Evolutionary conservation across 129 eudicot species (phyloP).

Genomic region (Helianthus annuus): DNA sequence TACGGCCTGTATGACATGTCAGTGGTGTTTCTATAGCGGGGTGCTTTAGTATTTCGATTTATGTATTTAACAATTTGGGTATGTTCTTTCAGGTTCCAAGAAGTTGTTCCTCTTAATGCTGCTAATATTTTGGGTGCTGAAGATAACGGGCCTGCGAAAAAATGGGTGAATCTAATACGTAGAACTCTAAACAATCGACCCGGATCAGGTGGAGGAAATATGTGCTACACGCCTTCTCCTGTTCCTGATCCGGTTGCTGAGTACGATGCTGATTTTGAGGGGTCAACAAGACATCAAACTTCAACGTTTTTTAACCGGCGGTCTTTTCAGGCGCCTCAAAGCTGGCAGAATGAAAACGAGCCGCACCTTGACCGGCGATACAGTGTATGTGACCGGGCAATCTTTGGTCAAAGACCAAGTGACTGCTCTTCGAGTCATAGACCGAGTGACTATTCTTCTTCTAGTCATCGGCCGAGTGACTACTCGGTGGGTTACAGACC

Average conservation of each 20-base stretch:
- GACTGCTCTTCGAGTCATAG: constrained; percentile 59
- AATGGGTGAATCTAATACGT: constrained; percentile 68
- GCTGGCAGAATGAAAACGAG: constrained; percentile 60
- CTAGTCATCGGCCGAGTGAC: constrained; percentile 69
- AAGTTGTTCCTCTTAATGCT: constrained; percentile 90
- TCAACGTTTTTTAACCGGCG: constrained; percentile 62
- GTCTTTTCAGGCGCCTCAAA: constrained; percentile 73
- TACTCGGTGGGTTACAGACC: constrained; percentile 55
- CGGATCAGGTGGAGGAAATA: constrained; percentile 53
- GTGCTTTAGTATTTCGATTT: not conserved
- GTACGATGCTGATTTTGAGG: constrained; percentile 88
- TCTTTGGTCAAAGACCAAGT: constrained; percentile 80
- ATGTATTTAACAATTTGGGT: not conserved
- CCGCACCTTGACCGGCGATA: constrained; percentile 72
- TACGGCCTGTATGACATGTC: too few relatives aligned
- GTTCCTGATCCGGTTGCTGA: constrained; percentile 81
- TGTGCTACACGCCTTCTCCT: constrained; percentile 77
- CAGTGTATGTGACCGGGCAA: constrained; percentile 88
- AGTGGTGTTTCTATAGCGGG: not conserved
- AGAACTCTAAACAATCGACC: constrained; percentile 67
- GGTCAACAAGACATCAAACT: constrained; percentile 58
- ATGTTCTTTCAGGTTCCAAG: constrained; percentile 64
- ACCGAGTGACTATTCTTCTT: constrained; percentile 57
- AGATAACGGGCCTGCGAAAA: constrained; percentile 94
- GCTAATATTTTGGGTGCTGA: constrained; percentile 89